Conservation (phyloP, 331 rosid genomes). For the Erythrophleum ivorense region DNA sequence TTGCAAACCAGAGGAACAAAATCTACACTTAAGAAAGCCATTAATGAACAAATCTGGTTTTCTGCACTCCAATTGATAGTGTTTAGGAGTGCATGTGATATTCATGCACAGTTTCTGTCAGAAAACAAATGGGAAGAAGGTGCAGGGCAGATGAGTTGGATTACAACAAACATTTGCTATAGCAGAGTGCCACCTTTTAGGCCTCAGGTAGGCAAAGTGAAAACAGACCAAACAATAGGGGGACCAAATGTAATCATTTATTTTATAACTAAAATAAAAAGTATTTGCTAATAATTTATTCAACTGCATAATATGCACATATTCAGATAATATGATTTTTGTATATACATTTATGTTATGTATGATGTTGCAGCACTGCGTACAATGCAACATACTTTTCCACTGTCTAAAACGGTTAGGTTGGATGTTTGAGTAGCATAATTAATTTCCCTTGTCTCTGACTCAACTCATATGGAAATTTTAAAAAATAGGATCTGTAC, state of each 20-base stretch:
- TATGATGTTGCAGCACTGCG: neutral
- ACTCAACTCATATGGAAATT: slow-evolving; percentile 7
- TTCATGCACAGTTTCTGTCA: neutral
- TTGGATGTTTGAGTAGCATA: neutral
- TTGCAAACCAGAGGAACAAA: slow-evolving; percentile 21
- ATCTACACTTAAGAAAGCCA: neutral
- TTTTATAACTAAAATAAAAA: neutral
- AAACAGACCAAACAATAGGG: neutral
- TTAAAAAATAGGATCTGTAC: slow-evolving; percentile 22
- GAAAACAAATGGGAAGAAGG: neutral
- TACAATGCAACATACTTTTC: neutral
- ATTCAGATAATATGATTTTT: neutral
- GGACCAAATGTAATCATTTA: neutral
- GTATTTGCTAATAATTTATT: neutral
- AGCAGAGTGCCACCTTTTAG: neutral
- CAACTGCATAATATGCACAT: neutral
- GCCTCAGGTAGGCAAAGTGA: neutral
- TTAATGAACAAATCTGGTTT: neutral
- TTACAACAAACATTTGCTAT: neutral
- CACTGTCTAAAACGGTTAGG: neutral
- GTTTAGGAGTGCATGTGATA: neutral
- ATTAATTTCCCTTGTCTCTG: slow-evolving; percentile 15
- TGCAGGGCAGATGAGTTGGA: neutral
- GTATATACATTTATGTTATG: slow-evolving; percentile 7
- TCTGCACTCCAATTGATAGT: neutral